Evolutionary conservation across 768 basidiomycete genomes (phyloP), one percentile per base, ranked within the genome.

Genomic region (Suillus subalutaceus): DNA sequence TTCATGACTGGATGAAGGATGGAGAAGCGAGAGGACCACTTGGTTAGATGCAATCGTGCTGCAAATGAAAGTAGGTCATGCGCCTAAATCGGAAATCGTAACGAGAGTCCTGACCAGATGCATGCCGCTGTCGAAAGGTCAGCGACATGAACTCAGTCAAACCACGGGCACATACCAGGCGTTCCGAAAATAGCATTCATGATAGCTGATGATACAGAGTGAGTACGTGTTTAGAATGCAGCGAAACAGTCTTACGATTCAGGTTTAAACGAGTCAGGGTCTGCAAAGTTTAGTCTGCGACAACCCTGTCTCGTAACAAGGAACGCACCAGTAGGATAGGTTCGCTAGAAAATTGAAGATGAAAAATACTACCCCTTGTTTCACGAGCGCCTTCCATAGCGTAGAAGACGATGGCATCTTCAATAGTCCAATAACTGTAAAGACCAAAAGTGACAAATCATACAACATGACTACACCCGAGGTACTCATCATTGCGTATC

Each of bases 31-130:
- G 12, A 30, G 41, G 6, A 60, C 59, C 30, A 30, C 59, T 32
- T 43, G 40, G 41, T 8, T 60, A 8, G 59, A 60, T 20, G 59
- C 18, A 30, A 60, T 43, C 6, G 59, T 60, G 26, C 59, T 60
- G 30, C 26, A 43, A 60, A 43, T 38, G 23, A 38, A 38, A 8
- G 26, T 60, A 18, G 26, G 59, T 43, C 26, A 13, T 32, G 30
- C 26, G 12, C 32, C 30, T 4, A 18, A 30, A 60, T 3, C 2
- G 26, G 10, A 44, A 60, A 10, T 13, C 26, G 2, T 13, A 20
- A 20, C 10, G 20, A 41, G 40, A 20, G 12, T 60, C 26, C 59
- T 60, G 41, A 60, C 59, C 59, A 60, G 10, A 43, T 20, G 59
- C 59, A 60, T 43, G 30, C 59, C 26, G 12, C 59, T 60, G 32